A percentile compares a stretch with the other conserved stretches of the same genome.
phyloP scores from a whole-genome alignment of 306 rosid species.

The Dicorynia guianensis region DNA sequence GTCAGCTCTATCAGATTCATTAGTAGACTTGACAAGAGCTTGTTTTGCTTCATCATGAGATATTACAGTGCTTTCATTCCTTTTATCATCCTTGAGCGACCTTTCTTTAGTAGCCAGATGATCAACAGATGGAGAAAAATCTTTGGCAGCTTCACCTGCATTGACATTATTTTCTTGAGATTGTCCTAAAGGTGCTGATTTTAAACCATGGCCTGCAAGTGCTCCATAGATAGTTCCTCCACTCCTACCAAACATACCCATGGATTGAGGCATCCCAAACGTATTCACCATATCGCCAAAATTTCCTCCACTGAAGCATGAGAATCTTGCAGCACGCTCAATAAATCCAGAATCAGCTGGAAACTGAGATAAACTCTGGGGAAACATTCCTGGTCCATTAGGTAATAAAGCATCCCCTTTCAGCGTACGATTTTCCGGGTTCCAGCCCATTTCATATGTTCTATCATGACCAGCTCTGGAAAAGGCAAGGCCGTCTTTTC shows the following conservation, averaged over 20 bases:
- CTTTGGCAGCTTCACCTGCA: conserved; percentile 61
- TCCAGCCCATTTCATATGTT: conserved; percentile 74
- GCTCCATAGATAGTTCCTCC: conserved; percentile 50
- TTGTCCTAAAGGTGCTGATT: conserved; percentile 49
- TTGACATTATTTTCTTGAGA: conserved; percentile 54
- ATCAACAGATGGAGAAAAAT: conserved; percentile 55
- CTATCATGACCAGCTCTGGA: conserved; percentile 63
- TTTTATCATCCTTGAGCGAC: conserved; percentile 63
- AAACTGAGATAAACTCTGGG: conserved; percentile 80
- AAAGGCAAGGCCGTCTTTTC: conserved; percentile 60
- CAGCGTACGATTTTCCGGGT: conserved; percentile 54
- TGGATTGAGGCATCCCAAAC: conserved; percentile 66
- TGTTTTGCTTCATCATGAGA: conserved; percentile 76
- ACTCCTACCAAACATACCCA: conserved; percentile 49
- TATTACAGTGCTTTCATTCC: conserved; percentile 51
- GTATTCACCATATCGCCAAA: conserved; percentile 62
- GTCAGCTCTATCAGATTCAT: conserved; percentile 81
- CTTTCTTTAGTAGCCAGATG: conserved; percentile 59
- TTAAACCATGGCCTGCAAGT: conserved; percentile 54
- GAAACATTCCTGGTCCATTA: conserved; percentile 61
- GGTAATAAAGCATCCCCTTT: conserved; percentile 62
- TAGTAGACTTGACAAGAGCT: conserved; percentile 53
- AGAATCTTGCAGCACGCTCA: conserved; percentile 88
- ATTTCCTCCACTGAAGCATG: conserved; percentile 79
- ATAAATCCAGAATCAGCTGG: conserved; percentile 90